Evolutionary conservation across 352 stramenopile genomes (phyloP).

Genomic region (Aphanomyces euteiches): DNA sequence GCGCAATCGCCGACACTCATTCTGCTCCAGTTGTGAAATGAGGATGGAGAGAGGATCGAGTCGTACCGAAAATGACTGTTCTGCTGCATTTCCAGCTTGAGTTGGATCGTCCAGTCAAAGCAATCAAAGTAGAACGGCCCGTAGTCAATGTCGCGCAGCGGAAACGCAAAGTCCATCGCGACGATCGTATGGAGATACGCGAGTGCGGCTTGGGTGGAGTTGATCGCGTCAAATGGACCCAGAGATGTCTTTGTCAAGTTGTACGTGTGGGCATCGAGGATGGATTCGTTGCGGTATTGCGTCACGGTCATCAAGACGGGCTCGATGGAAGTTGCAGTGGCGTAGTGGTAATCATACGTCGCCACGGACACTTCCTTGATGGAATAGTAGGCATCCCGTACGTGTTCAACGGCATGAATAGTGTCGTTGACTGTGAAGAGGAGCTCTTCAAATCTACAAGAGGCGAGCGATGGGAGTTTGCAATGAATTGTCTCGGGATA

Average conservation of each 20-base stretch:
- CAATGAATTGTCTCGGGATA: neutral
- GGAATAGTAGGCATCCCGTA: slow-evolving; percentile 76
- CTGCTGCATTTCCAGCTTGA: slow-evolving; percentile 49
- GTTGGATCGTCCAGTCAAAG: slow-evolving; percentile 74
- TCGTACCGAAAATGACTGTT: slow-evolving; percentile 29
- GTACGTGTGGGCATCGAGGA: slow-evolving; percentile 43
- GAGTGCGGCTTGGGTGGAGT: slow-evolving; percentile 40
- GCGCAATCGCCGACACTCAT: slow-evolving; percentile 59
- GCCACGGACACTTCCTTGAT: slow-evolving; percentile 61
- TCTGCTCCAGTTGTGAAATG: slow-evolving; percentile 12
- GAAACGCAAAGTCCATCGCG: slow-evolving; percentile 48
- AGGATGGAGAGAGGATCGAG: neutral
- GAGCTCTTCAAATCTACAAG: slow-evolving; percentile 36
- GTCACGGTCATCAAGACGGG: slow-evolving; percentile 44
- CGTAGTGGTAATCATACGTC: slow-evolving; percentile 70
- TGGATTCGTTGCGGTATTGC: slow-evolving; percentile 37
- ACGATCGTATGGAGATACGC: slow-evolving; percentile 52
- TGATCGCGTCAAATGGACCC: slow-evolving; percentile 55
- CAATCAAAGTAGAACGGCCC: slow-evolving; percentile 77
- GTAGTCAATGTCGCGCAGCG: slow-evolving; percentile 65
- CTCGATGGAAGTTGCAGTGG: slow-evolving; percentile 33
- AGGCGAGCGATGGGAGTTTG: neutral
- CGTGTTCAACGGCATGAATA: slow-evolving; percentile 51
- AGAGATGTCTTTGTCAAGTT: slow-evolving; percentile 42
- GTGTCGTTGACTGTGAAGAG: slow-evolving; percentile 77